phyloP scores from a whole-genome alignment of 1,284 basidiomycete genomes.

The Spongispora temasekensis region DNA sequence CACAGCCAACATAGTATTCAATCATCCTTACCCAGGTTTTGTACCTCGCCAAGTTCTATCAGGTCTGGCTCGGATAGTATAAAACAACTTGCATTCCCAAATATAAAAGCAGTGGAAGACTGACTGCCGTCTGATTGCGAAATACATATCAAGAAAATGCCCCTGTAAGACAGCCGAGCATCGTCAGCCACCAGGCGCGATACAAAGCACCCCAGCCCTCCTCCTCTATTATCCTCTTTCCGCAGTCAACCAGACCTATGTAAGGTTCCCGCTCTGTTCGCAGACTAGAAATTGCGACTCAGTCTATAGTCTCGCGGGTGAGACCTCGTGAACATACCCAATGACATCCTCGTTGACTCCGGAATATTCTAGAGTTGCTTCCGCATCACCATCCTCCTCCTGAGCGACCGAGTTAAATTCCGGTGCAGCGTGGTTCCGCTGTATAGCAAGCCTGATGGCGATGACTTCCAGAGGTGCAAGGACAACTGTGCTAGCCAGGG shows the following conservation, averaged over 20 bases:
- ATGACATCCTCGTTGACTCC: slow-evolving; percentile 86
- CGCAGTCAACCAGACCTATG: slow-evolving; percentile 74
- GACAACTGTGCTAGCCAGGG: slow-evolving; percentile 61
- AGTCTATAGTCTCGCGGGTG: not conserved
- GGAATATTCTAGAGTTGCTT: slow-evolving; percentile 67
- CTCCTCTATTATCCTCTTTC: slow-evolving; percentile 78
- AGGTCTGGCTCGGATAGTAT: not conserved
- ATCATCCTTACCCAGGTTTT: too few relatives aligned
- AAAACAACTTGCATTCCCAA: slow-evolving; percentile 1
- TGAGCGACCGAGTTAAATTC: slow-evolving; percentile 73
- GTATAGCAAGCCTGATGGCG: slow-evolving; percentile 76
- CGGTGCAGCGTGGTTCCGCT: slow-evolving; percentile 76
- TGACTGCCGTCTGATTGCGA: not conserved
- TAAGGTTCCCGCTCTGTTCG: slow-evolving; percentile 89
- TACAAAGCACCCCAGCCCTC: slow-evolving; percentile 80
- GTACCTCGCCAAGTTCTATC: too few relatives aligned
- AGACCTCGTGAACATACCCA: slow-evolving; percentile 50
- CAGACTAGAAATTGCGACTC: slow-evolving; percentile 44
- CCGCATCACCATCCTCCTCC: slow-evolving; percentile 68
- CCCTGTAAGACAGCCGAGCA: slow-evolving; percentile 63
- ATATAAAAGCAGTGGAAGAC: not conserved
- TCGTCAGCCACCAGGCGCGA: slow-evolving; percentile 87
- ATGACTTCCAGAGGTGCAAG: slow-evolving; percentile 86
- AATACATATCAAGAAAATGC: slow-evolving; percentile 47
- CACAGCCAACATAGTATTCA: too few relatives aligned